A percentile compares a stretch with the other conserved stretches of the same genome.
Conservation (phyloP, 805 yeast species). For the Myxozyma monticola region DNA sequence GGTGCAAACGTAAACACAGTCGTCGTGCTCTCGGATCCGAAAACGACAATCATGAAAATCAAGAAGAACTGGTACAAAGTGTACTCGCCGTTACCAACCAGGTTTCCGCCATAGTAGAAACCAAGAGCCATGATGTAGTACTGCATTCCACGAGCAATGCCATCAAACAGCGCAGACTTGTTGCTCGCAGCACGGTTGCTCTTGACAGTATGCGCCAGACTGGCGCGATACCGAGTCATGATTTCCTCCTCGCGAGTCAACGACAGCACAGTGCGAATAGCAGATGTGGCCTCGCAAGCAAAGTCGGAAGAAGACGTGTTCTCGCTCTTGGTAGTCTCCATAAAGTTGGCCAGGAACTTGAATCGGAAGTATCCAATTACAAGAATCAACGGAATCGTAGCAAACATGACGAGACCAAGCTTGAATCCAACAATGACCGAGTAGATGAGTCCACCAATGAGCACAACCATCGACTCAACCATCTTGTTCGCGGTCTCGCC, state of each 20-base stretch:
- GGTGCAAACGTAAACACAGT: constrained; percentile 45
- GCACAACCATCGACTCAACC: constrained; percentile 39
- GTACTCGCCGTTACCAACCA: constrained; percentile 37
- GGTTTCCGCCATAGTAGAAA: constrained; percentile 46
- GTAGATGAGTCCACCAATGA: constrained; percentile 44
- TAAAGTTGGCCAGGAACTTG: constrained; percentile 37
- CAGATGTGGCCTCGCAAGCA: constrained; percentile 44
- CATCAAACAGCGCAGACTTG: constrained; percentile 40
- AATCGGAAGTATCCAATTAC: constrained; percentile 45
- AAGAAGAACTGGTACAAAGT: constrained; percentile 41
- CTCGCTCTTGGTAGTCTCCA: constrained; percentile 41
- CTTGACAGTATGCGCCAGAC: constrained; percentile 20
- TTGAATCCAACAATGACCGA: constrained; percentile 45
- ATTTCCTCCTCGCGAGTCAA: constrained; percentile 47
- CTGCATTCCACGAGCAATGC: constrained; percentile 43
- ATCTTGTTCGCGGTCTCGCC: constrained; percentile 37
- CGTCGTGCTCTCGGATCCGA: constrained; percentile 48
- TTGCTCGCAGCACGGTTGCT: constrained; percentile 39
- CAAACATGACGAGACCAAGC: constrained; percentile 45
- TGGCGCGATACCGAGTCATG: constrained; percentile 35
- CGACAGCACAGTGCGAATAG: constrained; percentile 46
- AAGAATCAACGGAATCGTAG: constrained; percentile 40
- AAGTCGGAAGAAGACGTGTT: constrained; percentile 42
- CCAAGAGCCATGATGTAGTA: constrained; percentile 46
- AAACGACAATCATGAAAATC: constrained; percentile 42